Evolutionary conservation across 345 rosid genomes (phyloP).

Genomic region (Citrus sinensis): DVS_A1.0 CM039167.1:22800001-22800500

Average conservation of each 20-base stretch:
- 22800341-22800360: neutral
- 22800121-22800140: constrained; percentile 45
- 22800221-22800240: neutral
- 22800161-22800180: constrained; percentile 40
- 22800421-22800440: neutral
- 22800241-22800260: neutral
- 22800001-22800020: neutral
- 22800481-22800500: neutral
- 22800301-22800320: neutral
- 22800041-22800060: constrained; percentile 62
- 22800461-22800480: neutral
- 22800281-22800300: neutral
- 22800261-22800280: neutral
- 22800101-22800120: constrained; percentile 12
- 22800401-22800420: neutral
- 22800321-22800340: neutral
- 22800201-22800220: constrained; percentile 13
- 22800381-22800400: neutral
- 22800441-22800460: neutral
- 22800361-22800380: neutral
- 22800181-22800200: constrained; percentile 31
- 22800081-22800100: constrained; percentile 29
- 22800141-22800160: constrained; percentile 59
- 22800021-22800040: constrained; percentile 21
- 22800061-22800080: constrained; percentile 46